A percentile compares a stretch with the other conserved stretches of the same genome.
phyloP scores from a whole-genome alignment of 2,329 filamentous ascomycete species.

The Claviceps arundinis region DNA sequence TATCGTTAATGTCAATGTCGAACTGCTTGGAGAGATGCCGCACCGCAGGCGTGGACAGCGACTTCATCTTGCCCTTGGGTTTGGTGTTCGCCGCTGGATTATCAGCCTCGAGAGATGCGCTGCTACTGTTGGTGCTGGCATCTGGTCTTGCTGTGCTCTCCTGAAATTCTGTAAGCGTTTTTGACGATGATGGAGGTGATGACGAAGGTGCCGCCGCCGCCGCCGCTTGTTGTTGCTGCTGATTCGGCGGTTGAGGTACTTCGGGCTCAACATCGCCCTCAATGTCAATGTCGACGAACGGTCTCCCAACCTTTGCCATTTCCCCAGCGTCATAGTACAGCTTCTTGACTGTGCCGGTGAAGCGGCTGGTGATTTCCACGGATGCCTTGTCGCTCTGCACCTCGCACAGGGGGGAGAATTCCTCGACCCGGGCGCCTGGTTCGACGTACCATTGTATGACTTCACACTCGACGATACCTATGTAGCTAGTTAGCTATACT shows the following conservation, averaged over 20 bases:
- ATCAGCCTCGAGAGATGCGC: constrained; percentile 1
- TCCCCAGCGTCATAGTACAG: constrained; percentile 91
- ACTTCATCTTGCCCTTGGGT: constrained; percentile 50
- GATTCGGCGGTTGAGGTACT: constrained; percentile 5
- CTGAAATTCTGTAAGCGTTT: constrained; percentile 1
- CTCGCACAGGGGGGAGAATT: constrained; percentile 95
- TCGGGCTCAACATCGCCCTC: constrained; percentile 52
- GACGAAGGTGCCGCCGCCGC: constrained; percentile 16
- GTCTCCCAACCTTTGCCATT: constrained; percentile 90
- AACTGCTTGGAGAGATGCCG: constrained; percentile 74
- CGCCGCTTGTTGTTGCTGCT: neutral
- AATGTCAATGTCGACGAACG: constrained; percentile 90
- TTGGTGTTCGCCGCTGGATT: constrained; percentile 10
- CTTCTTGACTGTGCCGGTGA: constrained; percentile 90
- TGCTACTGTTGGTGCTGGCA: neutral
- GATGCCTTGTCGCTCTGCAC: constrained; percentile 96
- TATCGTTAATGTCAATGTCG: constrained; percentile 61
- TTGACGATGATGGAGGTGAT: constrained; percentile 10
- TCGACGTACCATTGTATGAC: constrained; percentile 99
- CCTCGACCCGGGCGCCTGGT: constrained; percentile 86
- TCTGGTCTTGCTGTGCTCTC: neutral
- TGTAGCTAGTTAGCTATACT: neutral
- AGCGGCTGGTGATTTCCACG: constrained; percentile 86
- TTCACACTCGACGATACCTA: constrained; percentile 95
- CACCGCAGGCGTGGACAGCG: constrained; percentile 82